Percentiles rank a stretch among this genome's conserved stretches.
Evolutionary conservation across 257 asterid species (phyloP).

Genomic region (Scutellaria barbata): DNA sequence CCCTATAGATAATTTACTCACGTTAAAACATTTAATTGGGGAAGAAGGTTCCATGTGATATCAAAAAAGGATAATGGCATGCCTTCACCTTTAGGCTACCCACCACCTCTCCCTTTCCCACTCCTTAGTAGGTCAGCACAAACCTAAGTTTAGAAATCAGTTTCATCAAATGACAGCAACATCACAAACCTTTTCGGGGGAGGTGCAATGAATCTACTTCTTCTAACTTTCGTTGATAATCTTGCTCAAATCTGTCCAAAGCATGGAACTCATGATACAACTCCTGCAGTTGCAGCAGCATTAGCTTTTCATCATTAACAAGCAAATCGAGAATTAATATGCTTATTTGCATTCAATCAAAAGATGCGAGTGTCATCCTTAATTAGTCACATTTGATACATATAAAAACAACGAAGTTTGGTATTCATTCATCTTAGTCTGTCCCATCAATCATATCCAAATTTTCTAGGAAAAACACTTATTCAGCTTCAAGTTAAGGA

Average conservation of each 20-base stretch:
- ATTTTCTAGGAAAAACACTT: slow-evolving; percentile 6
- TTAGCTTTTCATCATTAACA: slow-evolving; percentile 30
- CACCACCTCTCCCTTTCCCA: slow-evolving; percentile 8
- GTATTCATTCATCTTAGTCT: background rate
- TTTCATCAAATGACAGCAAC: slow-evolving; percentile 20
- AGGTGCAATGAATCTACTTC: slow-evolving; percentile 89
- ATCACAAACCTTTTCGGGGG: slow-evolving; percentile 80
- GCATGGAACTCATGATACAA: slow-evolving; percentile 93
- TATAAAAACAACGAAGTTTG: background rate
- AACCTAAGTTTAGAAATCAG: slow-evolving; percentile 20
- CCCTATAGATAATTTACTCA: background rate
- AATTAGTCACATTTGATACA: slow-evolving; percentile 11
- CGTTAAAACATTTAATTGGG: background rate
- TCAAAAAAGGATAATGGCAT: background rate
- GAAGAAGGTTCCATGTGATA: background rate
- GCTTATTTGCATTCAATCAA: slow-evolving; percentile 18
- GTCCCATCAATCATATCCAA: slow-evolving; percentile 12
- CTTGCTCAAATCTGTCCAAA: slow-evolving; percentile 91
- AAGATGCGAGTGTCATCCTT: slow-evolving; percentile 12
- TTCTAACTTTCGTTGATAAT: slow-evolving; percentile 85
- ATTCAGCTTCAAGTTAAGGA: slow-evolving; percentile 6
- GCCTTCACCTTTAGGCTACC: background rate
- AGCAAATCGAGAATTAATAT: slow-evolving; percentile 13
- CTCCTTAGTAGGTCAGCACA: slow-evolving; percentile 2
- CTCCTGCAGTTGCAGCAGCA: slow-evolving; percentile 64